These are phyloP conservation scores for Stemphylium vesicarium DNA, from an alignment of 2,329 filamentous ascomycete species.

Conservation along the genomic window DNA sequence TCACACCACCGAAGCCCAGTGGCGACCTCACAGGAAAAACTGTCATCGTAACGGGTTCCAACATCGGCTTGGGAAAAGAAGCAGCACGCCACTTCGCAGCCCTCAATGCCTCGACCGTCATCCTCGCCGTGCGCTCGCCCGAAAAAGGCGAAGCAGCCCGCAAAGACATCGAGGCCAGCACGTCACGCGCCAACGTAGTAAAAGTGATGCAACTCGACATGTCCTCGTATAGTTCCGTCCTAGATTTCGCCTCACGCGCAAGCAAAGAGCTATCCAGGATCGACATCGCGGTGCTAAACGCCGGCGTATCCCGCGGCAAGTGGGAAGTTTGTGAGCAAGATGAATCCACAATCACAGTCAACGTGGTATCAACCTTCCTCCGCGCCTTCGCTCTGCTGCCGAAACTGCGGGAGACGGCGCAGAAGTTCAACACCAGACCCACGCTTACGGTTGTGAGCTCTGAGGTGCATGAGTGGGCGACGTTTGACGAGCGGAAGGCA, in stretches of 20 bases:
- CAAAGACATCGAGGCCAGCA: conserved; percentile 47
- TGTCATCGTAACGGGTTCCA: conserved; percentile 57
- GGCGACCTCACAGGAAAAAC: conserved; percentile 45
- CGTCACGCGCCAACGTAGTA: conserved; percentile 39
- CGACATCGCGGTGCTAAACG: conserved; percentile 50
- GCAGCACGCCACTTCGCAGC: conserved; percentile 52
- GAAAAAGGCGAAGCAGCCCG: conserved; percentile 55
- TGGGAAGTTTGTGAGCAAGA: conserved; percentile 38
- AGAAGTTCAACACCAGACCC: conserved; percentile 29
- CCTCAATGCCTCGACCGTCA: conserved; percentile 51
- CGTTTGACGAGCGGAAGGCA: conserved; percentile 32
- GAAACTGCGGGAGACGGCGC: conserved; percentile 33
- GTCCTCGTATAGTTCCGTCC: conserved; percentile 47
- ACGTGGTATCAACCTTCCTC: conserved; percentile 50
- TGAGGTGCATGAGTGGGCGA: conserved; percentile 39
- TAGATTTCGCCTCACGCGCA: conserved; percentile 39
- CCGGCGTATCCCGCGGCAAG: conserved; percentile 39
- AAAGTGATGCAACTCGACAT: conserved; percentile 58
- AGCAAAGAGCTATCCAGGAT: conserved; percentile 34
- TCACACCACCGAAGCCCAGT: conserved; percentile 42
- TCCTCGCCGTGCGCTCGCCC: conserved; percentile 53
- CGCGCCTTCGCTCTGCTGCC: conserved; percentile 40
- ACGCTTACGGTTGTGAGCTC: conserved; percentile 43
- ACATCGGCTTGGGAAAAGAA: conserved; percentile 56
- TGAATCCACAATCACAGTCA: conserved; percentile 48